Evolutionary conservation across 2,329 filamentous ascomycete species (phyloP), one percentile per base, ranked within the genome.

Genomic region (Elsinoe fawcettii): DNA sequence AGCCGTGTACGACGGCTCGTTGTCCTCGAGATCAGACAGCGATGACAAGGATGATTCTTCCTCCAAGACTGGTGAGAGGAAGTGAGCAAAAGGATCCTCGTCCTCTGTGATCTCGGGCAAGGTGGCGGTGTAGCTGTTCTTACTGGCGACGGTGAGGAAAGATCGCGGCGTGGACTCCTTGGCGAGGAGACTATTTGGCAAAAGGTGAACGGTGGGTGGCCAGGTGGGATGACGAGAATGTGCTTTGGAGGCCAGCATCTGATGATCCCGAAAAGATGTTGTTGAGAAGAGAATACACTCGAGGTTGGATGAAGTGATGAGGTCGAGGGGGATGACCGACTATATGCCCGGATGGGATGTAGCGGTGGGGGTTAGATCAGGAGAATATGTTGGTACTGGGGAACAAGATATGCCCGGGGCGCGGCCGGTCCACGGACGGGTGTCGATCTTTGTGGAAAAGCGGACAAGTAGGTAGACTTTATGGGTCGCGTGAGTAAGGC

Each of bases 51-150:
- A 70, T 49, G 72, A 69, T 36, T 73, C 71, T 18, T 73, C 71
- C 39, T 74, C 72, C n/a, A 62, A 63, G 54, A 74, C 64, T 1
- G 72, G 72, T 6, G 68, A 70, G 18, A 74, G 65, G 66, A 74
- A 74, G 65, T 74, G 72, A 30, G 71, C 67, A 59, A 73, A 73
- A 5, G 72, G 72, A 41, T 74, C 70, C 41, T 74, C 71, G 58
- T 74, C 71, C 18, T 56, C 54, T 25, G 54, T 47, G 57, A 74
- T 74, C 57, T 73, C 69, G 12, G 68, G 69, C 2, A 73, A 69
- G 43, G 54, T 56, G 39, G 54, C 54, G 30, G 41, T 56, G 43
- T 56, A 56, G 18, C 14, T 47, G 27, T 36, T 11, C 25, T 46
- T 43, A 18, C 20, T 54, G 30, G 30, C 51, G 20, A 25, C 16